These are phyloP conservation scores for Caulochytrium protostelioides DNA, from an alignment of 371 early-diverging fungal species.

Conservation along the genomic window DNA sequence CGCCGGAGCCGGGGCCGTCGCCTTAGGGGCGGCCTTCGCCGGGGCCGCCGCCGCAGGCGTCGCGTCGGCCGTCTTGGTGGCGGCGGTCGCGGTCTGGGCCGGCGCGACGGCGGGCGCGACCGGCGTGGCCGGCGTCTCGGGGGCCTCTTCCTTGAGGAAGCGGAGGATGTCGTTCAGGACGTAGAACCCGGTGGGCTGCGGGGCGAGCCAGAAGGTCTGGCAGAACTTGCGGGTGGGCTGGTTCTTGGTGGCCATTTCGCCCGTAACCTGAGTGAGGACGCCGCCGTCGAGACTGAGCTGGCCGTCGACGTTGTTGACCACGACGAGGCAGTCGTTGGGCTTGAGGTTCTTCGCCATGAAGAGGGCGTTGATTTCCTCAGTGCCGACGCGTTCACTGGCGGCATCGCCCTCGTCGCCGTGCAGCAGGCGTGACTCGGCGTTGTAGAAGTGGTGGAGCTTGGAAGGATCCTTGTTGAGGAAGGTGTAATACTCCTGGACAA, in stretches of 20 bases:
- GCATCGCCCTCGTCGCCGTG: constrained; percentile 66
- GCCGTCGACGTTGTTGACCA: constrained; percentile 71
- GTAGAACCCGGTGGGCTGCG: constrained; percentile 72
- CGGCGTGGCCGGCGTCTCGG: neutral
- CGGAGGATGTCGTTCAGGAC: constrained; percentile 88
- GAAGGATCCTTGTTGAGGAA: constrained; percentile 66
- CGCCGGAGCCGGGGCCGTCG: neutral
- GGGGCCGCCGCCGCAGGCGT: constrained; percentile 2
- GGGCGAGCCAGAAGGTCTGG: constrained; percentile 82
- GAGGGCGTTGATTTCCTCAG: constrained; percentile 46
- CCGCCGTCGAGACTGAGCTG: constrained; percentile 51
- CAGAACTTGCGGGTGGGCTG: constrained; percentile 60
- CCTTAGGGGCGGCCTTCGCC: neutral
- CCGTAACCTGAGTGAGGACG: constrained; percentile 75
- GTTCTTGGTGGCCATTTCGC: constrained; percentile 69
- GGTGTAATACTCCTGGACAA: constrained; percentile 89
- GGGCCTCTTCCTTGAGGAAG: constrained; percentile 55
- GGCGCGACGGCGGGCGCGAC: constrained; percentile 1
- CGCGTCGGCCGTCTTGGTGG: constrained; percentile 1
- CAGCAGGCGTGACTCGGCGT: constrained; percentile 48
- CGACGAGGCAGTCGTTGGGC: constrained; percentile 52
- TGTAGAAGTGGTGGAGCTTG: constrained; percentile 70
- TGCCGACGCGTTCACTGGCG: neutral
- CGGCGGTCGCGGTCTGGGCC: constrained; percentile 1
- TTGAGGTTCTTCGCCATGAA: constrained; percentile 50